Evolutionary conservation across 148 eudicot genomes (phyloP).

Genomic region (Amaranthus palmeri): DNA sequence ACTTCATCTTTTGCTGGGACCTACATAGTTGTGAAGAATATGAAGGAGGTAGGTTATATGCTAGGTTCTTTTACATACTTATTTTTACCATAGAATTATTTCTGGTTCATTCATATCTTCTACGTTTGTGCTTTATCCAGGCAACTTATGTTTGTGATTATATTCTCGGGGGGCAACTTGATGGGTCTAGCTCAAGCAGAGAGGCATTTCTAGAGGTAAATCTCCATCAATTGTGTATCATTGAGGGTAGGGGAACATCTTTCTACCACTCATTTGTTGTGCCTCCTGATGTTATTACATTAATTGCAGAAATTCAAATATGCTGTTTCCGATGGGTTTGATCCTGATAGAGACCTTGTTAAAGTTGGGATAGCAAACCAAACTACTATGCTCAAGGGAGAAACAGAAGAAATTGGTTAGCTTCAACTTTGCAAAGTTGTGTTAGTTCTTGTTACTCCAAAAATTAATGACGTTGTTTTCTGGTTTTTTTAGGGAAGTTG

Average conservation of each 20-base stretch:
- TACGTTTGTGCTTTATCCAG: constrained; percentile 34
- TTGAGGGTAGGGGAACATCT: background rate
- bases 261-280: background rate
- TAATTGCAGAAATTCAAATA: constrained; percentile 73
- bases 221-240: background rate
- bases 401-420: constrained; percentile 97
- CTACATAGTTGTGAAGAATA: constrained; percentile 74
- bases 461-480: constrained; percentile 1
- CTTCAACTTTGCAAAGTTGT: constrained; percentile 13
- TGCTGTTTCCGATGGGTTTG: constrained; percentile 89
- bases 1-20: constrained; percentile 96
- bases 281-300: background rate
- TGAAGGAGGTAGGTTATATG: constrained; percentile 63
- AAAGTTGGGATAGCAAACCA: constrained; percentile 96
- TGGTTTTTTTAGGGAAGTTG: constrained; percentile 57
- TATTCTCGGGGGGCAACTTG: constrained; percentile 88
- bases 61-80: constrained; percentile 5
- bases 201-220: constrained; percentile 85
- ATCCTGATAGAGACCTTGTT: constrained; percentile 81
- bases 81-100: background rate
- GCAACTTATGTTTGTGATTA: constrained; percentile 90
- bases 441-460: background rate
- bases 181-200: constrained; percentile 96
- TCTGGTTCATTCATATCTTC: constrained; percentile 10
- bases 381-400: constrained; percentile 99